Percentiles rank a stretch among this genome's conserved stretches.
phyloP scores from a whole-genome alignment of 306 rosid species.

The Aeschynomene evenia region DNA sequence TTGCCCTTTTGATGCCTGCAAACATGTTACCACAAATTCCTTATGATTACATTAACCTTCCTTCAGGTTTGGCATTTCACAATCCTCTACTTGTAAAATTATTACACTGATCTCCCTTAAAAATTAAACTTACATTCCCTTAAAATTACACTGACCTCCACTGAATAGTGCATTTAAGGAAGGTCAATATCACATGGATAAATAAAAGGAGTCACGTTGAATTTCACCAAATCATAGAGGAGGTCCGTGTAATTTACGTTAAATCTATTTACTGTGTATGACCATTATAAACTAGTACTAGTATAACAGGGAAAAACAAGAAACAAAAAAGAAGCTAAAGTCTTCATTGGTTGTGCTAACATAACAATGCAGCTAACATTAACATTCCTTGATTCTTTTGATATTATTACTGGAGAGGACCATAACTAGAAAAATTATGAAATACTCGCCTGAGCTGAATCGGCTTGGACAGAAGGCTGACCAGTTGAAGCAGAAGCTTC shows the following conservation, averaged over 20 bases:
- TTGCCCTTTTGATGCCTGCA: conserved; percentile 73
- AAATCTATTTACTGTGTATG: conserved; percentile 4
- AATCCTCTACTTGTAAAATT: no score
- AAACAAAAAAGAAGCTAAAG: background rate
- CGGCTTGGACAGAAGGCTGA: conserved; percentile 45
- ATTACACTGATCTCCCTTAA: no score
- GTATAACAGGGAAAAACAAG: background rate
- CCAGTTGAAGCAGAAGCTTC: conserved; percentile 55
- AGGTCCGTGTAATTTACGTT: no score
- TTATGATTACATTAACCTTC: no score
- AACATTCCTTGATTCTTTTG: conserved; percentile 13
- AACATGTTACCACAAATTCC: conserved; percentile 32
- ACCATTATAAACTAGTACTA: conserved; percentile 3
- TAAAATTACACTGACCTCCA: no score
- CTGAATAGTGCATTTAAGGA: no score
- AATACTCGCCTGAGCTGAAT: conserved; percentile 60
- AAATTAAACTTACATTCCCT: no score
- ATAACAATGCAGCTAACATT: background rate
- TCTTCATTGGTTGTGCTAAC: conserved; percentile 18
- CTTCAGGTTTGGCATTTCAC: no score
- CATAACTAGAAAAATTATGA: conserved; percentile 23
- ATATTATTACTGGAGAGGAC: background rate
- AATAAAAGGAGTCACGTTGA: no score
- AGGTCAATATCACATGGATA: no score
- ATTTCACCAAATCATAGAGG: no score